These are phyloP conservation scores for Pilasporangium apinafurcum DNA, from an alignment of 352 stramenopile genomes.

Conservation along the genomic window DNA sequence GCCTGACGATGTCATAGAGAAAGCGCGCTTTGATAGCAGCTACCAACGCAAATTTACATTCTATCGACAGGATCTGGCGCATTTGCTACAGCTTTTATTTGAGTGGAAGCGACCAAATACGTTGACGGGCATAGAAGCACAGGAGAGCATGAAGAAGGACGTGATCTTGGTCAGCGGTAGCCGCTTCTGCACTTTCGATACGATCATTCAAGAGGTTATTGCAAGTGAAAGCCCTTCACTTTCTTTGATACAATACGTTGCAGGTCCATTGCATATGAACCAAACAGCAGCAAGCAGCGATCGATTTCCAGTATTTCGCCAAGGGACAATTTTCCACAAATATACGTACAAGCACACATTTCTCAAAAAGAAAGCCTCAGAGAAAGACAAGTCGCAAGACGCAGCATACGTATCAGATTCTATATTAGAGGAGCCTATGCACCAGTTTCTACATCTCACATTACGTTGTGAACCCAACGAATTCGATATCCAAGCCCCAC, in stretches of 20 bases:
- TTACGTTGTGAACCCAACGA: too few relatives aligned
- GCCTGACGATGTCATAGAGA: conserved; percentile 34
- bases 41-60: conserved; percentile 37
- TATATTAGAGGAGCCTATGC: neutral
- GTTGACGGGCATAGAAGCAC: neutral
- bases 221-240: neutral
- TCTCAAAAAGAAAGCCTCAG: conserved; percentile 4
- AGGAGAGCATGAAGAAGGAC: conserved; percentile 1
- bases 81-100: conserved; percentile 29
- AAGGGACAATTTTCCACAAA: conserved; percentile 21
- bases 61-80: conserved; percentile 25
- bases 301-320: conserved; percentile 3
- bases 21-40: conserved; percentile 17
- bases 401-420: neutral
- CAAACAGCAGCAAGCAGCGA: neutral
- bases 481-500: too few relatives aligned
- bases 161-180: conserved; percentile 30
- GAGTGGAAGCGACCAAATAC: conserved; percentile 20
- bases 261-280: conserved; percentile 16
- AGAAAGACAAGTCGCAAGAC: neutral
- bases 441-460: too few relatives aligned
- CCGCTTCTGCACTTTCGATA: conserved; percentile 24
- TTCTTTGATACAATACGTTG: conserved; percentile 9
- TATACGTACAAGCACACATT: conserved; percentile 25
- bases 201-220: conserved; percentile 21